Conservation (phyloP, 805 yeast species). For the Blastobotrys chiropterorum region DNA sequence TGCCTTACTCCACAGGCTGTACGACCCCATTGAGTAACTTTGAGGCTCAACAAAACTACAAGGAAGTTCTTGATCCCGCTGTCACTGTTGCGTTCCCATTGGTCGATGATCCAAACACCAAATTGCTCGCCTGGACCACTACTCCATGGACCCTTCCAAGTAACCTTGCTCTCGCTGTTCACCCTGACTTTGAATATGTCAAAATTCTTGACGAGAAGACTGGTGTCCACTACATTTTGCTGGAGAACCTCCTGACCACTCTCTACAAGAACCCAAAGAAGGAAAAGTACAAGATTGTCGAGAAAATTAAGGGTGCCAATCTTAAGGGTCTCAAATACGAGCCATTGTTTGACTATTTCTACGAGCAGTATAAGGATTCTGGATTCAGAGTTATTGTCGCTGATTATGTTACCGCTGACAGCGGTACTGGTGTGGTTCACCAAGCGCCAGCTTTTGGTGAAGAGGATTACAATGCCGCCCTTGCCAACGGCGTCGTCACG, state of each 20-base stretch:
- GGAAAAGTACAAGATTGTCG: conserved; percentile 80
- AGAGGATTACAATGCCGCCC: conserved; percentile 85
- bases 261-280: conserved; percentile 91
- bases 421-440: conserved; percentile 99
- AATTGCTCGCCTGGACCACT: conserved; percentile 96
- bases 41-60: conserved; percentile 97
- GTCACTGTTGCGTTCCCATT: conserved; percentile 86
- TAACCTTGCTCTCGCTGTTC: conserved; percentile 84
- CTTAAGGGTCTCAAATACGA: conserved; percentile 72
- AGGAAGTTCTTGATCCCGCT: conserved; percentile 95
- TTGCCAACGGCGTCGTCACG: conserved; percentile 64
- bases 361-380: conserved; percentile 59
- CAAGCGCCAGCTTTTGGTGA: conserved; percentile 99
- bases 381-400: conserved; percentile 81
- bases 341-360: conserved; percentile 80
- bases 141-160: conserved; percentile 99
- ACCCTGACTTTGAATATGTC: conserved; percentile 85
- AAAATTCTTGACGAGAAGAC: conserved; percentile 88
- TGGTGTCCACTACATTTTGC: conserved; percentile 70
- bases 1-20: conserved; percentile 98
- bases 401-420: conserved; percentile 81
- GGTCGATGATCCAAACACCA: conserved; percentile 71
- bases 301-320: conserved; percentile 70
- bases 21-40: conserved; percentile 96
- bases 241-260: conserved; percentile 76